Conservation (phyloP, 257 asterid species). For the Solanum medicagineum region DNA sequence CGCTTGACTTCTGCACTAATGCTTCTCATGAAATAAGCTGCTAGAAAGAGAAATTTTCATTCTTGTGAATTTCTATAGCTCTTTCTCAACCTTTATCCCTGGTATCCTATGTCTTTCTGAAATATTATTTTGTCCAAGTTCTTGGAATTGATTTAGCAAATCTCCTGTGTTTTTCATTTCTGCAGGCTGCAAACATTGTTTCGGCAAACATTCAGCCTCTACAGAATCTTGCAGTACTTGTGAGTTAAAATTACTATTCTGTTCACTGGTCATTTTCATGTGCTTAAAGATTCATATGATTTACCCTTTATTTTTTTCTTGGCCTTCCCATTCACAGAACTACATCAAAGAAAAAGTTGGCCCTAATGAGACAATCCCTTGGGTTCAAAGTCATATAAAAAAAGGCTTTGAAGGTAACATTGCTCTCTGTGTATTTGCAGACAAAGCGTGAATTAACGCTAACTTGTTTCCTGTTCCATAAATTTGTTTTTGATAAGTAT, state of each 20-base stretch:
- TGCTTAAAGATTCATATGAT: background rate
- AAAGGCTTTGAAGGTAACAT: slow-evolving; percentile 61
- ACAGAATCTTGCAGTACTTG: slow-evolving; percentile 39
- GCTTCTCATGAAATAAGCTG: background rate
- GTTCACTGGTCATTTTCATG: background rate
- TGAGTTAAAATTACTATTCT: slow-evolving; percentile 20
- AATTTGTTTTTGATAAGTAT: background rate
- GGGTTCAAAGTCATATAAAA: slow-evolving; percentile 43
- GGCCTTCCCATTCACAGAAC: slow-evolving; percentile 7
- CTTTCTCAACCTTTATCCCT: background rate
- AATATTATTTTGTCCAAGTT: background rate
- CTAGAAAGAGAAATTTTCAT: background rate
- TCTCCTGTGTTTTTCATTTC: slow-evolving; percentile 8
- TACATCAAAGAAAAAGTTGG: slow-evolving; percentile 60
- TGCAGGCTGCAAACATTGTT: slow-evolving; percentile 52
- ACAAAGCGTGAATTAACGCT: background rate
- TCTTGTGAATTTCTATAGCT: background rate
- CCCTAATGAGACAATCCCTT: slow-evolving; percentile 49
- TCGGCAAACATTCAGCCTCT: slow-evolving; percentile 48
- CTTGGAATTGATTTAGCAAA: background rate
- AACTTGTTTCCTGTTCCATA: background rate
- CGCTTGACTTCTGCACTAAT: background rate
- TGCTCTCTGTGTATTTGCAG: background rate
- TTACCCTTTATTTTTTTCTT: background rate
- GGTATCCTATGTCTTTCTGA: background rate